A percentile compares a stretch with the other conserved stretches of the same genome.
Conservation (phyloP, 2,329 filamentous ascomycete species). For the Phaeoacremonium minimum region DNA sequence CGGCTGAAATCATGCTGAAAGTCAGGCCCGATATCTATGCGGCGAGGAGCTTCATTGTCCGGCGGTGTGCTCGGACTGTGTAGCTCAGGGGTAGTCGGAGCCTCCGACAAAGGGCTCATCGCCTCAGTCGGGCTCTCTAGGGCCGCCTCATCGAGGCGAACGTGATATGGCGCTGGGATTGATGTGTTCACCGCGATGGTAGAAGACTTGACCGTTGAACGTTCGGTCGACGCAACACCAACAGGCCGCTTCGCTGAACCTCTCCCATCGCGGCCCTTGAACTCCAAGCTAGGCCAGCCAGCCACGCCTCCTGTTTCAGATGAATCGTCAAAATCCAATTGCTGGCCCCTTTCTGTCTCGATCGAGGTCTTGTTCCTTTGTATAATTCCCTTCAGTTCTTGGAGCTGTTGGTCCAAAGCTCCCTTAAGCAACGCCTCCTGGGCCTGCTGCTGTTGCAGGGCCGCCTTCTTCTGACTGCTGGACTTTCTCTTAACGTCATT, state of each 20-base stretch:
- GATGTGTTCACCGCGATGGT: slow-evolving; percentile 8
- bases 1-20: slow-evolving; percentile 8
- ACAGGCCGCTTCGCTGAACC: background rate
- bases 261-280: slow-evolving; percentile 10
- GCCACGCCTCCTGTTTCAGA: slow-evolving; percentile 11
- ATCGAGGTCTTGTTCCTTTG: slow-evolving; percentile 18
- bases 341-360: slow-evolving; percentile 16
- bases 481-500: slow-evolving; percentile 12
- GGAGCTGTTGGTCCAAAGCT: slow-evolving; percentile 10
- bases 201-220: slow-evolving; percentile 10
- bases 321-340: slow-evolving; percentile 19
- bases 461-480: slow-evolving; percentile 7
- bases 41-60: background rate
- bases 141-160: slow-evolving; percentile 8
- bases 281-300: slow-evolving; percentile 18
- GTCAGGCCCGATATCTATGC: slow-evolving; percentile 5
- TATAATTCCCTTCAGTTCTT: slow-evolving; percentile 16
- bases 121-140: slow-evolving; percentile 16
- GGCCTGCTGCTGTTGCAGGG: slow-evolving; percentile 12
- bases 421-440: slow-evolving; percentile 13
- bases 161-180: slow-evolving; percentile 8
- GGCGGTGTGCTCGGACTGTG: slow-evolving; percentile 6
- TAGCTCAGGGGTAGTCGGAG: slow-evolving; percentile 15
- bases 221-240: slow-evolving; percentile 4
- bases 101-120: slow-evolving; percentile 15